Base-by-base conservation (phyloP, 768 basidiomycete genomes). In the Amanita exitialis region DNA sequence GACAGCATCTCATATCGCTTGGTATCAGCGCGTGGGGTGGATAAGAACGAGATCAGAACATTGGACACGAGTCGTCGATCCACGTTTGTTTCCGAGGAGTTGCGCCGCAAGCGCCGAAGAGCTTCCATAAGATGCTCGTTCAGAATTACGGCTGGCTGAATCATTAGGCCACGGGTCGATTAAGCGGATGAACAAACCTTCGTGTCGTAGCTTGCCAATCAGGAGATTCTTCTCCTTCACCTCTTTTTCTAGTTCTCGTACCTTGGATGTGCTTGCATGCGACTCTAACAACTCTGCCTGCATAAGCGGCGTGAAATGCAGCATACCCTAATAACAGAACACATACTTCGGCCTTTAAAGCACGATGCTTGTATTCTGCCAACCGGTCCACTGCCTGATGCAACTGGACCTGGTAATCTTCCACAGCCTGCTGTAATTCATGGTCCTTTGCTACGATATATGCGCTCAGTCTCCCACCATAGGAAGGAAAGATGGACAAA, bases 61-160 rank as follows among this genome's bases (percentile, higher is more conserved):
- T 99, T 99, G 32, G 90, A 95, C 30, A 99, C 91, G 1, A 99
- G 80, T 10, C 92, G 83, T 46, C 90, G 73, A 64, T 99, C 95
- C 23, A 99, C 95, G 58, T 90, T 97, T 42, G 81, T 90, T 56
- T 90, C 95, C 6, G 88, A 79, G 0, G 90, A 83, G 53, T 83
- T 89, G 56, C 84, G 85, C 42, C 91, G 82, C 45, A 99, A 76
- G 20, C 96, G 84, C 10, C 95, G 89, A n/a, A 99, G 78, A 3
- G 96, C 96, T 66, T 98, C 95, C 59, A 93, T 96, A 9, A 99
- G 74, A 60, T 99, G 96, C 62, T 98, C 96, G 57, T 98, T 98
- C 63, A 94, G 83, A 53, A 97, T 95, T 12, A 99, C 92, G 46
- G 87, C 95, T 95, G 56, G 7, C 51, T 25, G 42, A 48, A n/a